Evolutionary conservation across 352 stramenopile genomes (phyloP), one percentile per base, ranked within the genome.

Genomic region (Saprolegnia parasitica): DNA sequence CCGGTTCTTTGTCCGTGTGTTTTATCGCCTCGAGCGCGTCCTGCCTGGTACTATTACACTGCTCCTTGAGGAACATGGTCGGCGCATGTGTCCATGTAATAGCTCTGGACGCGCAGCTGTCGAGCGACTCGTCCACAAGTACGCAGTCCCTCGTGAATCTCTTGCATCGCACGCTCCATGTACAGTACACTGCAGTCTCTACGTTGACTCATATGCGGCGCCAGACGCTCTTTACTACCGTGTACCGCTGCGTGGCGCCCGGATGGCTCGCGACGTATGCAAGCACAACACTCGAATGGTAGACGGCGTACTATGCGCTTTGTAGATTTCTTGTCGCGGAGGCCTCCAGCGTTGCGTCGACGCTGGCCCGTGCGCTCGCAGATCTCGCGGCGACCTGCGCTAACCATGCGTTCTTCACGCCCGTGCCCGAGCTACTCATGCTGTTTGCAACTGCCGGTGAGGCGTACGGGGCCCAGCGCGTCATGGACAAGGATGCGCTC

Each of bases 311-410:
- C 54, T 6, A 24, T 11, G n/a, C n/a, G n/a, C n/a, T n/a, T n/a
- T 3, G n/a, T 56, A 67, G 58, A 23, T 67, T 67, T 35, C 58
- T 67, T 39, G 40, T 67, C 18, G 39, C 58, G 21, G 42, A 56
- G 9, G 5, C 58, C 13, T 4, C 8, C 21, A 26, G 8, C 10
- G 18, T 67, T 3, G 37, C 52, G 15, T 9, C 16, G 15, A 11
- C 39, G 39, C 29, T 67, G 13, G n/a, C 42, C 3, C 21, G 26
- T 15, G 21, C 37, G 9, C 23, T 67, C 5, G 58, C 56, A 23
- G 16, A 10, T 13, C 26, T 67, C 10, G 58, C 54, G 35, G 37
- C 42, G 11, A 40, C 8, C 26, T 55, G 39, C 24, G 9, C 16
- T 1, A 26, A 39, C 40, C 58, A 67, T 40, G 9, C 40, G 13